These are phyloP conservation scores for Russula lepida DNA, from an alignment of 768 basidiomycete genomes.

Conservation along the genomic window DNA sequence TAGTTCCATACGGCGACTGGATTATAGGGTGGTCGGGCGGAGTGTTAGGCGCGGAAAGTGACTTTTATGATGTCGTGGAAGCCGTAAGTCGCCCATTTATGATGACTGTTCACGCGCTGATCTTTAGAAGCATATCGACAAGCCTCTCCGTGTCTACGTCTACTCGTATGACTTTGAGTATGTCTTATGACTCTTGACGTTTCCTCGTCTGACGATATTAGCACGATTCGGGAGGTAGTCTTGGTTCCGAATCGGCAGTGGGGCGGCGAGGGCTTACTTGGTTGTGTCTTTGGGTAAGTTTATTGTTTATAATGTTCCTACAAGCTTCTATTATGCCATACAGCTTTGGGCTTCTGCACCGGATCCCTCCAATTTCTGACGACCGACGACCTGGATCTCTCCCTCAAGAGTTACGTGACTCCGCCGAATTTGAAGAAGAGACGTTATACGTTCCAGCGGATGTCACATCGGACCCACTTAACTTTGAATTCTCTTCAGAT, in stretches of 20 bases:
- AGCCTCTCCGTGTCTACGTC: constrained; percentile 88
- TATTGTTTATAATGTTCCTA: background rate
- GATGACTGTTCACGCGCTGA: background rate
- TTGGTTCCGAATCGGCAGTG: constrained; percentile 93
- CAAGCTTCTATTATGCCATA: background rate
- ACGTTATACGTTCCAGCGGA: constrained; percentile 72
- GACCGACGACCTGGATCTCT: constrained; percentile 48
- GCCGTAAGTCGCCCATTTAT: constrained; percentile 44
- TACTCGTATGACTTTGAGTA: constrained; percentile 97
- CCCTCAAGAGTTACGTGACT: constrained; percentile 47
- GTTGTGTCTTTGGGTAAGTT: constrained; percentile 89
- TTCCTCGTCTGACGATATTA: constrained; percentile 27
- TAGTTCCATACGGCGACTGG: constrained; percentile 84
- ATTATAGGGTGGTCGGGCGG: constrained; percentile 93
- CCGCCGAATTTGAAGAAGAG: constrained; percentile 49
- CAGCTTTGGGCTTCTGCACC: constrained; percentile 86
- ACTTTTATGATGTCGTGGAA: constrained; percentile 95
- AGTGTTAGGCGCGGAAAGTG: constrained; percentile 80
- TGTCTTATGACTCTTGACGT: constrained; percentile 27
- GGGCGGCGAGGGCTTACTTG: constrained; percentile 93
- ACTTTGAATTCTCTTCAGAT: constrained; percentile 25
- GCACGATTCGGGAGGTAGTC: constrained; percentile 87
- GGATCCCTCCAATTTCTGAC: constrained; percentile 73
- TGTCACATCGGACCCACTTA: constrained; percentile 38
- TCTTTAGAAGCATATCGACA: constrained; percentile 71